phyloP scores from a whole-genome alignment of 2,329 filamentous ascomycete genomes.

The Penicillium sp. region DNA sequence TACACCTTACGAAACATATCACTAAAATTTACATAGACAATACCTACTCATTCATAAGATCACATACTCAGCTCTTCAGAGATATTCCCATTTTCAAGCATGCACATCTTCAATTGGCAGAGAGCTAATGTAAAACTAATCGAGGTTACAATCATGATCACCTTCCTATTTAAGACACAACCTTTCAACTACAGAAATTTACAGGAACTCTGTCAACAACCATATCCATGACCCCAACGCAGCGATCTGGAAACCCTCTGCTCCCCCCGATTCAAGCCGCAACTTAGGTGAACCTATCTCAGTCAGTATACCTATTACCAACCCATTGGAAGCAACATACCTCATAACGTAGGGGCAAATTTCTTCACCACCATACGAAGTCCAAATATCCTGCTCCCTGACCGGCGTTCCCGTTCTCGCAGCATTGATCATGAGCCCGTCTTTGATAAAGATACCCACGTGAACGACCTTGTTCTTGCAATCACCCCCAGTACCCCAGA shows the following conservation, averaged over 20 bases:
- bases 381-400: slow-evolving; percentile 29
- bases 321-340: slow-evolving; percentile 11
- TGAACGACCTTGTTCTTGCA: slow-evolving; percentile 23
- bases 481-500: slow-evolving; percentile 24
- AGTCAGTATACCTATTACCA: background rate
- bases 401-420: slow-evolving; percentile 27
- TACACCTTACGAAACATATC: background rate
- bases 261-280: background rate
- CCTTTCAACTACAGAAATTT: background rate
- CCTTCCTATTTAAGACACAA: background rate
- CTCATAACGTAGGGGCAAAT: slow-evolving; percentile 28
- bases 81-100: background rate
- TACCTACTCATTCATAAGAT: background rate
- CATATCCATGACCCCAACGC: too few species aligned
- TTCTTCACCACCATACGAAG: slow-evolving; percentile 24
- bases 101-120: background rate
- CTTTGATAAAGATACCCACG: slow-evolving; percentile 26
- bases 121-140: too few species aligned
- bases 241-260: background rate
- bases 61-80: background rate
- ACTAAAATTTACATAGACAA: background rate
- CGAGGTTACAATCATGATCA: background rate
- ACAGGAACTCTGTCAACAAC: too few species aligned
- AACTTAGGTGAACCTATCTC: background rate
- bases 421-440: slow-evolving; percentile 28